Conservation (phyloP, 2,329 filamentous ascomycete species). For the Fusarium equiseti region DNA sequence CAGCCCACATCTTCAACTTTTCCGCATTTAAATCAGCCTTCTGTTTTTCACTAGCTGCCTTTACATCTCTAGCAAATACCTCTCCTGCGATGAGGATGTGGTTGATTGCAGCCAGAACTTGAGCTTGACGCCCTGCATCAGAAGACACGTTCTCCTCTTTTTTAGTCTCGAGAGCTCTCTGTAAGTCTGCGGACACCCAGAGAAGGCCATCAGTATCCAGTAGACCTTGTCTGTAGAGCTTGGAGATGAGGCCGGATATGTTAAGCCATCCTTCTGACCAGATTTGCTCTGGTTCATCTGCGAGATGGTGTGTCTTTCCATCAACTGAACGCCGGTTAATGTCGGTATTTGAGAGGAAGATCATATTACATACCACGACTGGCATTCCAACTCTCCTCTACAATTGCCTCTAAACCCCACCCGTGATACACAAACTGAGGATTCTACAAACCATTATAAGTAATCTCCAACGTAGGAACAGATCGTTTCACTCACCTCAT, state of each 20-base stretch:
- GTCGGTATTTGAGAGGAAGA: too few species aligned
- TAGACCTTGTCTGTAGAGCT: not conserved
- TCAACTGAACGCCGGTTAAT: not conserved
- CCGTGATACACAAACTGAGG: conserved; percentile 18
- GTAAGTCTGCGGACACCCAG: conserved; percentile 8
- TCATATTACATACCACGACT: not conserved
- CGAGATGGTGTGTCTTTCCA: too few species aligned
- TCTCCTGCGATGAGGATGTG: conserved; percentile 17
- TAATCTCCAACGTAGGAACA: fast-evolving
- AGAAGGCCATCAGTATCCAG: not conserved
- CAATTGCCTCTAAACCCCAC: conserved; percentile 5
- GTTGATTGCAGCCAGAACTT: conserved; percentile 9
- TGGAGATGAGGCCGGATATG: conserved; percentile 8
- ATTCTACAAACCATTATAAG: not conserved
- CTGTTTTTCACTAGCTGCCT: fast-evolving
- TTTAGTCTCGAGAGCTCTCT: not conserved
- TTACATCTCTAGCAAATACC: not conserved
- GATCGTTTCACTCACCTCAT: not conserved
- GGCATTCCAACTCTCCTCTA: conserved; percentile 3
- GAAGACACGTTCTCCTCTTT: not conserved
- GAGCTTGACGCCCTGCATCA: not conserved
- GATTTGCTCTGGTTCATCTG: not conserved
- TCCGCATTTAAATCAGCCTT: not conserved
- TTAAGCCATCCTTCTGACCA: conserved; percentile 3
- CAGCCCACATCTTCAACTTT: conserved; percentile 19